phyloP scores from a whole-genome alignment of 768 basidiomycete species.

The Strobilomyces echinocephalus region DNA sequence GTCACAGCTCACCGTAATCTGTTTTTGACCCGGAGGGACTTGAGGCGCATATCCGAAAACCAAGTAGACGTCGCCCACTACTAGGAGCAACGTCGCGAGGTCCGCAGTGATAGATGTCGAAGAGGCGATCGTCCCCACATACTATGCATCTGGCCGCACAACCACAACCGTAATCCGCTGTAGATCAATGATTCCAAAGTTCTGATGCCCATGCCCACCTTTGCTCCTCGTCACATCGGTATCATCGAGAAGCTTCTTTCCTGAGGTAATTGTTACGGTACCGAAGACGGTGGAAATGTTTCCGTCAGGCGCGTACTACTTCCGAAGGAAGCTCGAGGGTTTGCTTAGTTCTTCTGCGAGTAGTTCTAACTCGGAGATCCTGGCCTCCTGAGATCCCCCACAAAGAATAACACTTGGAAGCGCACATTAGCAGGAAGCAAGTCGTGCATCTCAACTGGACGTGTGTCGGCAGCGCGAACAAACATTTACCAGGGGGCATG shows the following conservation, averaged over 20 bases:
- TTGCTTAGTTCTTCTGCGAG: constrained; percentile 25
- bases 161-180: no score
- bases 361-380: constrained; percentile 15
- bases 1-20: no score
- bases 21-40: no score
- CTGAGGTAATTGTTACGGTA: constrained; percentile 20
- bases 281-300: constrained; percentile 27
- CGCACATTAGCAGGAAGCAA: constrained; percentile 31
- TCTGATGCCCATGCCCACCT: constrained; percentile 31
- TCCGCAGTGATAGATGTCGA: no score
- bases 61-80: no score
- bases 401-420: constrained; percentile 35
- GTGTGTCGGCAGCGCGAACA: constrained; percentile 32
- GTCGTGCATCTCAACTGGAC: constrained; percentile 37
- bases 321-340: constrained; percentile 25
- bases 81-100: no score
- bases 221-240: constrained; percentile 24
- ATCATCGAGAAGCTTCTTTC: constrained; percentile 32
- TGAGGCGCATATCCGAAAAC: no score
- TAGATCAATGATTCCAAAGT: no score
- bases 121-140: no score
- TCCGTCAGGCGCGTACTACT: constrained; percentile 16
- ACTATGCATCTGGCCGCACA: no score
- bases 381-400: constrained; percentile 21
- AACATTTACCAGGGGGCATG: constrained; percentile 32